A percentile compares a stretch with the other conserved stretches of the same genome.
Evolutionary conservation across 2,329 filamentous ascomycete species (phyloP).

Genomic region (Aspergillus latus): DNA sequence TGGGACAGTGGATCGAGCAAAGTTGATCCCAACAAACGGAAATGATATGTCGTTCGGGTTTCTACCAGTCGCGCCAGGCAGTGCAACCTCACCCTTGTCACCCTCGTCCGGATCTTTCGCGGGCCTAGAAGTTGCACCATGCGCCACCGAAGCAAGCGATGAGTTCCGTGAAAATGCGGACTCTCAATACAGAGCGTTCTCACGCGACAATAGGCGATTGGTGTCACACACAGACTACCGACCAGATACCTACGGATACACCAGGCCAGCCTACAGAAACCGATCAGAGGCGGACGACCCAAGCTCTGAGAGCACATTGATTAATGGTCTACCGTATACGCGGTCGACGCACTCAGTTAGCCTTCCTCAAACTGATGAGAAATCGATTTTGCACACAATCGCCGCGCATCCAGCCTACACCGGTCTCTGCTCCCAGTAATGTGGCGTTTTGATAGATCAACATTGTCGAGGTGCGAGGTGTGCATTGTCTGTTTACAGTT

Average conservation of each 20-base stretch:
- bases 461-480: background rate
- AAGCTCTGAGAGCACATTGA: slow-evolving; percentile 33
- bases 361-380: slow-evolving; percentile 17
- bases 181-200: slow-evolving; percentile 21
- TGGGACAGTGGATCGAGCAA: slow-evolving; percentile 22
- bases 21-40: slow-evolving; percentile 20
- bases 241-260: slow-evolving; percentile 43
- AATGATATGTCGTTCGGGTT: slow-evolving; percentile 34
- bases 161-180: slow-evolving; percentile 20
- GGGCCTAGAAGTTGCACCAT: slow-evolving; percentile 15
- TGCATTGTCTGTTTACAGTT: background rate
- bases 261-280: slow-evolving; percentile 31
- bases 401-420: slow-evolving; percentile 24
- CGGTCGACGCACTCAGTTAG: slow-evolving; percentile 26
- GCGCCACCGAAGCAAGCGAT: slow-evolving; percentile 20
- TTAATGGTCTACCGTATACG: slow-evolving; percentile 44
- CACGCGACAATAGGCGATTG: slow-evolving; percentile 23
- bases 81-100: slow-evolving; percentile 15
- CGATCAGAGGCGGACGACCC: slow-evolving; percentile 26
- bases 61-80: slow-evolving; percentile 27
- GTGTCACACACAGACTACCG: slow-evolving; percentile 33
- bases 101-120: slow-evolving; percentile 17
- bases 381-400: slow-evolving; percentile 23
- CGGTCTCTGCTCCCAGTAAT: slow-evolving; percentile 27
- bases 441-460: slow-evolving; percentile 7